These are phyloP conservation scores for Dryadomyces quercivorus DNA, from an alignment of 2,329 filamentous ascomycete species.

Conservation along the genomic window DNA sequence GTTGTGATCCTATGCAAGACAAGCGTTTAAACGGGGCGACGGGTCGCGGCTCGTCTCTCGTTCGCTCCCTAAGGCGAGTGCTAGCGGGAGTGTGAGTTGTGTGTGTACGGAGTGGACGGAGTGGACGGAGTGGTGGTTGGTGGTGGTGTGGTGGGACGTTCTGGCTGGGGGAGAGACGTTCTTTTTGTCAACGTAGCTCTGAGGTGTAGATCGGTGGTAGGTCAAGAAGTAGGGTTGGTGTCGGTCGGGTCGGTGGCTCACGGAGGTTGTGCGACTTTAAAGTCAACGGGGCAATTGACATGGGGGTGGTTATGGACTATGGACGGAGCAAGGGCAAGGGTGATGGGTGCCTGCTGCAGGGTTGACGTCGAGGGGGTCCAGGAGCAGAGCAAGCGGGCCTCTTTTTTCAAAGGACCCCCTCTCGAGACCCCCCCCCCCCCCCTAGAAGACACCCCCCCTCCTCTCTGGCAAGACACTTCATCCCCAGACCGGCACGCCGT, in stretches of 20 bases:
- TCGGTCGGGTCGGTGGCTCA: constrained; percentile 30
- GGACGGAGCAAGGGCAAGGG: constrained; percentile 12
- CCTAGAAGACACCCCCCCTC: neutral
- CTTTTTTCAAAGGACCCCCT: neutral
- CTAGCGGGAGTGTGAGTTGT: constrained; percentile 1
- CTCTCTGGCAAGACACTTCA: neutral
- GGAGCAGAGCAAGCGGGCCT: constrained; percentile 3
- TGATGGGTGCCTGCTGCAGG: constrained; percentile 17
- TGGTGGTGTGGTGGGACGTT: constrained; percentile 1
- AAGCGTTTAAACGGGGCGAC: constrained; percentile 10
- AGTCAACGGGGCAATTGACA: constrained; percentile 29
- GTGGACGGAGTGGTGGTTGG: neutral
- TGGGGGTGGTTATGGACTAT: constrained; percentile 15
- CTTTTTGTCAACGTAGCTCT: neutral
- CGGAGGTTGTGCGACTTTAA: constrained; percentile 38
- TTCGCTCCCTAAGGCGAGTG: constrained; percentile 4
- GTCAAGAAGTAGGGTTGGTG: constrained; percentile 20
- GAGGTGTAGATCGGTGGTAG: constrained; percentile 10
- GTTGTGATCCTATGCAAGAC: constrained; percentile 12
- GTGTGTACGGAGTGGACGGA: neutral
- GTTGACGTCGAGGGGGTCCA: constrained; percentile 17
- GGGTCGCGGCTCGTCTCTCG: constrained; percentile 11
- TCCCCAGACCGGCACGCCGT: neutral
- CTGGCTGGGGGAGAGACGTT: neutral
- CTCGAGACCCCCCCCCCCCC: too few relatives aligned